These are phyloP conservation scores for Thymus quinquecostatus DNA, from an alignment of 257 asterid species.

Conservation along the genomic window DNA sequence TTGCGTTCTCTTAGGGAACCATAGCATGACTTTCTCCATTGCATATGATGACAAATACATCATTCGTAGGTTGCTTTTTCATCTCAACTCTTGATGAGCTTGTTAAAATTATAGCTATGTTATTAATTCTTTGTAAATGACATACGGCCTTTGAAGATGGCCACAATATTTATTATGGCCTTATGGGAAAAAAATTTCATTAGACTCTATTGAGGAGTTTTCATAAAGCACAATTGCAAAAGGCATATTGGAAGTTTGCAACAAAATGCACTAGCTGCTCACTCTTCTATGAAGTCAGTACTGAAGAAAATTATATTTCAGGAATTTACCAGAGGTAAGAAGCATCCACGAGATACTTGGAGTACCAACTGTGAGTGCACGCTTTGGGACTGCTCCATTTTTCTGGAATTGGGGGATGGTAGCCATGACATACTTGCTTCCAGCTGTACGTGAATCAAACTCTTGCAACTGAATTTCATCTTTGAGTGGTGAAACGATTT, in stretches of 20 bases:
- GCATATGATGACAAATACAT: background rate
- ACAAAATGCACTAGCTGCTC: background rate
- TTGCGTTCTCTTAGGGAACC: background rate
- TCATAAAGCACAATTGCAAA: background rate
- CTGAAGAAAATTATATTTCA: conserved; percentile 34
- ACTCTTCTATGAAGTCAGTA: conserved; percentile 1
- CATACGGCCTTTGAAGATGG: background rate
- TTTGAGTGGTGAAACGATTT: conserved; percentile 20
- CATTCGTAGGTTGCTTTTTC: background rate
- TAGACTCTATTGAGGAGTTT: background rate
- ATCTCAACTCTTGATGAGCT: background rate
- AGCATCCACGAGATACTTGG: conserved; percentile 79
- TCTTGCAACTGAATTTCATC: conserved; percentile 14
- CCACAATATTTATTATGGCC: background rate
- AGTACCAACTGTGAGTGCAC: conserved; percentile 92
- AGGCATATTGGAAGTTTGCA: conserved; percentile 6
- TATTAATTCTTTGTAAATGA: background rate
- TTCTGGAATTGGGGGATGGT: conserved; percentile 99
- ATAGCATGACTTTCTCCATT: conserved; percentile 9
- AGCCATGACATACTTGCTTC: conserved; percentile 77
- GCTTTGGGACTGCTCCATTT: conserved; percentile 95
- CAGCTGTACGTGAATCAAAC: conserved; percentile 59
- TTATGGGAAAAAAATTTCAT: background rate
- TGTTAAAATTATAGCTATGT: background rate
- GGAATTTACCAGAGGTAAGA: conserved; percentile 93